These are phyloP conservation scores for Mycena polygramma DNA, from an alignment of 768 basidiomycete genomes.

Conservation along the genomic window DNA sequence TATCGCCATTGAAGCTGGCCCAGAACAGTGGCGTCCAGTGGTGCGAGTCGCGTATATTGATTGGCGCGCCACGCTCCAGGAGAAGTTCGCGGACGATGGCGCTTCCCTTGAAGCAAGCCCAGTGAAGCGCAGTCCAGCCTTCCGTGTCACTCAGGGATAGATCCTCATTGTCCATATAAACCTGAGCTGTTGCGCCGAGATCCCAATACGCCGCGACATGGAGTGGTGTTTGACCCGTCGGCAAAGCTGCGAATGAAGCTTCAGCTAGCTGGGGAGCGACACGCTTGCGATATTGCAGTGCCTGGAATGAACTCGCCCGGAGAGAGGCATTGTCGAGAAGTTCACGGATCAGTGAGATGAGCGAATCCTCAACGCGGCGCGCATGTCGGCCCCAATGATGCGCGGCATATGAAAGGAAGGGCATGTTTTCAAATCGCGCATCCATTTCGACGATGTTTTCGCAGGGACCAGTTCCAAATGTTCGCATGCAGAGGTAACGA, in stretches of 20 bases:
- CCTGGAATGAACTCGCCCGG: conserved; percentile 29
- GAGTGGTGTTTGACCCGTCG: conserved; percentile 22
- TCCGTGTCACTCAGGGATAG: conserved; percentile 10
- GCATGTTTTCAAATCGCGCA: conserved; percentile 21
- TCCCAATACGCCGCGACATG: conserved; percentile 32
- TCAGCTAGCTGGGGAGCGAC: conserved; percentile 23
- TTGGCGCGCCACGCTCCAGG: conserved; percentile 14
- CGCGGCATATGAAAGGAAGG: conserved; percentile 28
- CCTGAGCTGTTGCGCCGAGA: conserved; percentile 23
- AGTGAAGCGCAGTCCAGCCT: conserved; percentile 35
- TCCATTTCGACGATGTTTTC: conserved; percentile 19
- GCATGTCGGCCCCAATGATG: conserved; percentile 32
- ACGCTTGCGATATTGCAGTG: conserved; percentile 27
- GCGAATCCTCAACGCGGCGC: conserved; percentile 17
- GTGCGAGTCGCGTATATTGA: conserved; percentile 26
- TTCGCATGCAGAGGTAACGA: conserved; percentile 27
- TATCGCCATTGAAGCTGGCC: conserved; percentile 30
- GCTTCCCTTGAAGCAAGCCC: conserved; percentile 31
- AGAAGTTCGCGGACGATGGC: conserved; percentile 25
- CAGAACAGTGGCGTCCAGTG: conserved; percentile 34
- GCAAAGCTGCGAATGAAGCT: conserved; percentile 29
- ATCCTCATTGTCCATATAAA: conserved; percentile 16
- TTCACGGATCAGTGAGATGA: conserved; percentile 11
- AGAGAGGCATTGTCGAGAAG: conserved; percentile 18
- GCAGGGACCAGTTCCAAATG: conserved; percentile 19